Base-by-base conservation (phyloP, 2,329 filamentous ascomycete genomes). In the Pseudogymnoascus sp. region DNA sequence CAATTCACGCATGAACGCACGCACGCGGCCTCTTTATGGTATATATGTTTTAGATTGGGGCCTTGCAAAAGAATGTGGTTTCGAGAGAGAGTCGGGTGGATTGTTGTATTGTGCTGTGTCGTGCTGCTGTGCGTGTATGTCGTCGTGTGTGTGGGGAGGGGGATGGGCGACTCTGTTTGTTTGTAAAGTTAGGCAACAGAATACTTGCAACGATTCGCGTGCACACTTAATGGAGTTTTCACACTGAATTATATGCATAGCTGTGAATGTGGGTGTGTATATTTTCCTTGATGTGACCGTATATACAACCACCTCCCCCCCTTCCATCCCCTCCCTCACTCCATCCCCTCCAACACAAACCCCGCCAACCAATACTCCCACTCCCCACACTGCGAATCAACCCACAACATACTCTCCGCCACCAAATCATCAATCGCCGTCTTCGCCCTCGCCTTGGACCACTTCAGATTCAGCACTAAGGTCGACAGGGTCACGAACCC, bases 331-430 rank as follows among this genome's bases (percentile, higher is more conserved):
- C 1, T 8, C n/a, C 16, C 19, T 64, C 41, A 39, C 13, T 69
- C 68, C 23, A 70, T 66, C 31, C 67, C 65, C 60, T 74, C 73
- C 14, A 74, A 69, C 72, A 93, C 90, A 66, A 90, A 90, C 0
- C 88, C 86, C 0, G 90, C 90, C 65, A 86, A 90, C 95, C 95
- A 99, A 72, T 97, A 99, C 76, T 98, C 93, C 76, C 88, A 92
- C 78, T 98, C 93, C 7, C 84, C 81, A 36, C 82, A 87, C 77
- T 97, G 92, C 69, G 85, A 86, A 76, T 99, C 95, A 5, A 98
- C 86, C 95, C 95, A 99, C 13, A 99, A 85, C 79, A 99, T 85
- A 62, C 92, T 92, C 71, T 96, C 92, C 0, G 88, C 87, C 62
- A 98, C 81, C 36, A 99, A 79, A 75, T 99, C 95, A 67, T 97